phyloP scores from a whole-genome alignment of 805 yeast genomes.

The Candida pseudofarinosa region DNA sequence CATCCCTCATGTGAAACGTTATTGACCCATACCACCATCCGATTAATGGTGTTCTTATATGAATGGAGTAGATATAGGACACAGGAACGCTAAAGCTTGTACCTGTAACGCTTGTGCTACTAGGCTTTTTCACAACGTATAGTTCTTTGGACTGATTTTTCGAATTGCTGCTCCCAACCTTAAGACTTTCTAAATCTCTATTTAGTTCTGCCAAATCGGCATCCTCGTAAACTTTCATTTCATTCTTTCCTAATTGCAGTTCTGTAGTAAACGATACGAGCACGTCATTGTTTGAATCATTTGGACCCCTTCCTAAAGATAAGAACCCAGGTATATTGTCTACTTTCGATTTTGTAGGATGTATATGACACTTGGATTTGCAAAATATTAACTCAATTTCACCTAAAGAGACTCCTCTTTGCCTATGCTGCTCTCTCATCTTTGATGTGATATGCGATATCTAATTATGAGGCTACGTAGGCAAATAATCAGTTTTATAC shows the following conservation, averaged over 20 bases:
- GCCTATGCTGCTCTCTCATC: slow-evolving; percentile 1
- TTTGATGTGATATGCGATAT: too few relatives aligned
- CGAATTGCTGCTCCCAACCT: slow-evolving; percentile 7
- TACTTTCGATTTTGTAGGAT: slow-evolving; percentile 66
- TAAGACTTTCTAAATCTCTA: slow-evolving; percentile 17
- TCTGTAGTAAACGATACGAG: slow-evolving; percentile 71
- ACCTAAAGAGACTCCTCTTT: slow-evolving; percentile 6
- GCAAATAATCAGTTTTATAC: too few relatives aligned
- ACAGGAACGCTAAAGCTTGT: slow-evolving; percentile 68
- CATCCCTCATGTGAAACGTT: slow-evolving; percentile 63
- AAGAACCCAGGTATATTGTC: slow-evolving; percentile 83
- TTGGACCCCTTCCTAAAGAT: slow-evolving; percentile 53
- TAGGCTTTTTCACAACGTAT: slow-evolving; percentile 47
- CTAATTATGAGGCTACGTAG: too few relatives aligned
- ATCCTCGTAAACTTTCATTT: slow-evolving; percentile 41
- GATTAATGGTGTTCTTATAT: slow-evolving; percentile 74
- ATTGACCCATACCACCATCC: slow-evolving; percentile 94
- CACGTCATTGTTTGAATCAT: slow-evolving; percentile 50
- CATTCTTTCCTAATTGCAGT: slow-evolving; percentile 40
- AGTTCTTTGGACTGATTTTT: background rate
- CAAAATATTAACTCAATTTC: slow-evolving; percentile 48
- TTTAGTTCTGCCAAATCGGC: slow-evolving; percentile 44
- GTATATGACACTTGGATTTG: slow-evolving; percentile 76
- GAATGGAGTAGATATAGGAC: slow-evolving; percentile 67
- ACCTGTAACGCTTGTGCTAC: slow-evolving; percentile 47